These are phyloP conservation scores for Quercus cerris DNA, from an alignment of 306 rosid species.

Conservation along the genomic window DNA sequence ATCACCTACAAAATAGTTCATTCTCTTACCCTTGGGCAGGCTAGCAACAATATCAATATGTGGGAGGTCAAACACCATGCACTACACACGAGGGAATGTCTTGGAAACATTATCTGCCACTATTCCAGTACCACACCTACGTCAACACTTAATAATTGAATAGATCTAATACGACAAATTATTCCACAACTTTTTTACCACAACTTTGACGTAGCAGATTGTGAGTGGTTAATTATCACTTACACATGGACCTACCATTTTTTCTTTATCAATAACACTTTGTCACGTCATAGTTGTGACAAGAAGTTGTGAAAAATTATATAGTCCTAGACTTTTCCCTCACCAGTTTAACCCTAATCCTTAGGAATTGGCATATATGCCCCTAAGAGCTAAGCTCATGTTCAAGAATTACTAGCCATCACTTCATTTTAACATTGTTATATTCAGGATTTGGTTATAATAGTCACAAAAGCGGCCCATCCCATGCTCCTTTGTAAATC, in stretches of 20 bases:
- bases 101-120: conserved; percentile 6
- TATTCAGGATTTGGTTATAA: conserved; percentile 5
- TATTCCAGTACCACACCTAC: conserved; percentile 25
- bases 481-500: conserved; percentile 30
- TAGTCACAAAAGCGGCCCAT: conserved; percentile 30
- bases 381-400: conserved; percentile 36
- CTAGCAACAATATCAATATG: conserved; percentile 31
- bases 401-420: conserved; percentile 37
- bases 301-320: too few species aligned
- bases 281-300: too few species aligned
- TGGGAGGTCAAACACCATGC: conserved; percentile 44
- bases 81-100: conserved; percentile 38
- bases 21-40: conserved; percentile 13
- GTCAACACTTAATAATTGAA: not conserved
- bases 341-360: conserved; percentile 20
- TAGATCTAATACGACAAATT: too few species aligned
- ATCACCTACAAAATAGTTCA: conserved; percentile 44
- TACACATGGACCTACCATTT: too few species aligned
- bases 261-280: too few species aligned
- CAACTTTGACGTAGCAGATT: too few species aligned
- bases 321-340: too few species aligned
- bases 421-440: conserved; percentile 19
- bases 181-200: too few species aligned
- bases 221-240: too few species aligned
- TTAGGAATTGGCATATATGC: conserved; percentile 33